These are phyloP conservation scores for Ciborinia camelliae DNA, from an alignment of 2,329 filamentous ascomycete genomes.

Conservation along the genomic window DNA sequence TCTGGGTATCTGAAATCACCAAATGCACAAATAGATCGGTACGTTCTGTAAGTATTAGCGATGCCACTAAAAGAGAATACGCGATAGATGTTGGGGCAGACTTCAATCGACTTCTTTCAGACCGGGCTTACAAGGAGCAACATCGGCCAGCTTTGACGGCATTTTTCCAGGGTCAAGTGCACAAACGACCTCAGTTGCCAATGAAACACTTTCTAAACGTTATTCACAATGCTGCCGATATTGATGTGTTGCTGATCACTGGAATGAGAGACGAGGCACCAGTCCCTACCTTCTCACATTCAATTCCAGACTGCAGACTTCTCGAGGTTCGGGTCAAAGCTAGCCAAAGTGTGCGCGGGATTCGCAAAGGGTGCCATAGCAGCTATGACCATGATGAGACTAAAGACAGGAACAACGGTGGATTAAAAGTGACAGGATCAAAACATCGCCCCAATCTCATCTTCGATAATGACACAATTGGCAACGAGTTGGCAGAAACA, in stretches of 20 bases:
- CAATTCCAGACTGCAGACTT: conserved; percentile 51
- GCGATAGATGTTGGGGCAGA: conserved; percentile 49
- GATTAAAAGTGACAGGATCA: conserved; percentile 29
- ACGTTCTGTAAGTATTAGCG: conserved; percentile 54
- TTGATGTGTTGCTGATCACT: conserved; percentile 58
- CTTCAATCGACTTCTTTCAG: conserved; percentile 45
- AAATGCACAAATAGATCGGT: conserved; percentile 34
- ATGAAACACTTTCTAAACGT: conserved; percentile 44
- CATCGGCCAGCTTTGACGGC: conserved; percentile 51
- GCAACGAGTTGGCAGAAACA: conserved; percentile 38
- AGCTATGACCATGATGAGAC: conserved; percentile 18
- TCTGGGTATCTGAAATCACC: conserved; percentile 48
- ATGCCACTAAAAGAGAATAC: conserved; percentile 55
- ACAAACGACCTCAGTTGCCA: conserved; percentile 44
- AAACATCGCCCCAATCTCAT: conserved; percentile 44
- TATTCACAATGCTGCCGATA: conserved; percentile 42
- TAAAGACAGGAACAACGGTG: conserved; percentile 22
- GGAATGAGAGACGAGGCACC: conserved; percentile 53
- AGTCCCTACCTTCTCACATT: conserved; percentile 50
- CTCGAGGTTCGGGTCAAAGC: conserved; percentile 52
- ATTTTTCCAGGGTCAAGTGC: conserved; percentile 50
- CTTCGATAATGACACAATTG: conserved; percentile 51
- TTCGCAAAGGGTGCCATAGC: conserved; percentile 38
- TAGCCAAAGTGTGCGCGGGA: conserved; percentile 38
- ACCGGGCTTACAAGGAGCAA: conserved; percentile 60